Percentiles rank a stretch among this genome's conserved stretches.
These are phyloP conservation scores for Sporothrix brasiliensis DNA, from an alignment of 2,329 filamentous ascomycete genomes.

Conservation along the genomic window DNA sequence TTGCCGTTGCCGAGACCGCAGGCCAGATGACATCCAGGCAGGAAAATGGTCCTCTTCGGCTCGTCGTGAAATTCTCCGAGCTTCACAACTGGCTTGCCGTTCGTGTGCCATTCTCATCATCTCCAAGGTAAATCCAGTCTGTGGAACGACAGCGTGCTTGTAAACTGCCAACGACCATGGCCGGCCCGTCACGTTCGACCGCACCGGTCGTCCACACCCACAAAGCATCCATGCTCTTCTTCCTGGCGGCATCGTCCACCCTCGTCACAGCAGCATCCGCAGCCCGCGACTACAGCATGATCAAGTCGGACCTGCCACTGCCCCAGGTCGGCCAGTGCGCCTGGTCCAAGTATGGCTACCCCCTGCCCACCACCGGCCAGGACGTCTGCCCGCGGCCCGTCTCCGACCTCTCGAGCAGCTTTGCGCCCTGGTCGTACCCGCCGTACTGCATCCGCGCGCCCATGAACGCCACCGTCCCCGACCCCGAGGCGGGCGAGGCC, in stretches of 20 bases:
- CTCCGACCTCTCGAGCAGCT: constrained; percentile 23
- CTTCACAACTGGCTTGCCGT: no score
- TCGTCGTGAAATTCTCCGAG: neutral
- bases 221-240: neutral
- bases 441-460: constrained; percentile 35
- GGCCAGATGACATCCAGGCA: no score
- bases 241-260: neutral
- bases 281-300: neutral
- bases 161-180: neutral
- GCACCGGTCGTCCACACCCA: neutral
- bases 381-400: constrained; percentile 28
- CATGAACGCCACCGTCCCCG: neutral
- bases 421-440: constrained; percentile 35
- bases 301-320: neutral
- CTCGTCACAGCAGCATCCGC: neutral
- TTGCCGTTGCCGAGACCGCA: constrained; percentile 2
- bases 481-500: neutral
- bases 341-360: constrained; percentile 31
- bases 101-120: no score
- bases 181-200: neutral
- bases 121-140: no score
- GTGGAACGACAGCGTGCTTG: no score
- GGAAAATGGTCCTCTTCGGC: no score
- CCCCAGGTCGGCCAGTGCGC: constrained; percentile 27
- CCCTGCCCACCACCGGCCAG: constrained; percentile 4